Evolutionary conservation across 192 early-diverging fungal species (phyloP), one percentile per base, ranked within the genome.

Genomic region (Coemansia sp.): DNA sequence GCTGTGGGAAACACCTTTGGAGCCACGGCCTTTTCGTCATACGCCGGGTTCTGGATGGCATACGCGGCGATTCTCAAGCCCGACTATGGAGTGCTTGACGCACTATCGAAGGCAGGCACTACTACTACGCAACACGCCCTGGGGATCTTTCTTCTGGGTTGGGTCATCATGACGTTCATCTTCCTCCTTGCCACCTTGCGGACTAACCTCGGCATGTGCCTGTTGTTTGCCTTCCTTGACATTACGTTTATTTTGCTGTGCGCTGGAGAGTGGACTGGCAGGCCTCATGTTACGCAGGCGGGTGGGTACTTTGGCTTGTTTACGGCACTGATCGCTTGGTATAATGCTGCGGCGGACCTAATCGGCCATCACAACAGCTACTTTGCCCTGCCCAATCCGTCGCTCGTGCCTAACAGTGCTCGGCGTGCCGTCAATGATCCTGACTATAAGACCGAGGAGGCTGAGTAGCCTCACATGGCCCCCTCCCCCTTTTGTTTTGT

Each of bases 1-100:
- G 83, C 84, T 35, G 71, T 76, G 4, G 87, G 89, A 56, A 93
- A 94, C 68, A 92, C 89, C 9, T 92, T 94, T 83, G 90, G 91
- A 67, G 91, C 91, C 56, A 92, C 90, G 11, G 90, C 88, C 9
- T 92, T 92, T 77, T 82, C 87, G 42, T 86, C 86, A 23, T 91
- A 87, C 26, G 88, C 84, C 58, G 89, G 84, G 26, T 89, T 87
- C 84, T 91, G 87, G 90, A 68, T 88, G 50, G 76, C 89, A 5
- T 91, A 77, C 34, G 86, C 74, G 24, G 76, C 69, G 9, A 84
- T 90, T 33, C 69, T 86, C 55, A 83, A 84, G 38, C 87, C 89
- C 9, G 83, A 77, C 33, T 85, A 85, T 26, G 79, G 76, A 24
- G 71, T 89, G 46, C 59, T 71, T n/a, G 67, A 51, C 6, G 69